Percentiles rank a stretch among this genome's conserved stretches.
phyloP scores from a whole-genome alignment of 352 stramenopile species.

The Globisporangium radiosum region DNA sequence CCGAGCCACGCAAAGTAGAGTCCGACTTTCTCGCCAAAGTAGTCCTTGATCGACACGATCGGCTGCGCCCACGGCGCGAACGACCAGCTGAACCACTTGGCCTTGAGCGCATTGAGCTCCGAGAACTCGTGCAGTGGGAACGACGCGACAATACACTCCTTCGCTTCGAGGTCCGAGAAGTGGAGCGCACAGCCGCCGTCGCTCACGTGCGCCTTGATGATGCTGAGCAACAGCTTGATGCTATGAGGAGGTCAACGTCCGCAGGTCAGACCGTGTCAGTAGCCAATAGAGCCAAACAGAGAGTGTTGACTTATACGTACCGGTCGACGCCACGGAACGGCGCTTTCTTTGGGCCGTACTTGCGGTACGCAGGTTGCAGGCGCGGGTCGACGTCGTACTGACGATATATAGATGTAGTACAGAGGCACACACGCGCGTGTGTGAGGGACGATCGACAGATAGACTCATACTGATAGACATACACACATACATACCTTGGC shows the following conservation, averaged over 20 bases:
- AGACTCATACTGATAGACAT: neutral
- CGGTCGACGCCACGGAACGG: conserved; percentile 68
- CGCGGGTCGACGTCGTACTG: conserved; percentile 57
- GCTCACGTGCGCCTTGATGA: conserved; percentile 43
- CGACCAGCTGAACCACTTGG: conserved; percentile 63
- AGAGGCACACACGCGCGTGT: neutral
- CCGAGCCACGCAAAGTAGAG: conserved; percentile 97
- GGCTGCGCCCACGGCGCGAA: conserved; percentile 57
- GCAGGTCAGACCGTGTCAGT: neutral
- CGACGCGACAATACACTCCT: conserved; percentile 49
- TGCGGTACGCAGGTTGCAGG: conserved; percentile 35
- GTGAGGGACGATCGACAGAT: neutral
- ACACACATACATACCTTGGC: conserved; percentile 28
- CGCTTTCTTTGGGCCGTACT: conserved; percentile 62
- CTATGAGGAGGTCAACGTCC: conserved; percentile 7
- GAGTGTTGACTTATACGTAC: conserved; percentile 10
- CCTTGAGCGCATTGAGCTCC: conserved; percentile 39
- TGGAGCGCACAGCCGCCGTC: conserved; percentile 62
- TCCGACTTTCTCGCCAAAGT: conserved; percentile 88
- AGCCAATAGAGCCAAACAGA: neutral
- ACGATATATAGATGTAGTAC: neutral
- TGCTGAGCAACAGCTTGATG: conserved; percentile 71
- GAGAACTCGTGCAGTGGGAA: conserved; percentile 54
- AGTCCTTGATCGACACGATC: conserved; percentile 62
- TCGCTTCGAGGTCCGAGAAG: conserved; percentile 35